Evolutionary conservation across 495 filamentous ascomycete genomes (phyloP), one percentile per base, ranked within the genome.

Genomic region (Penicillium goetzii): DNA sequence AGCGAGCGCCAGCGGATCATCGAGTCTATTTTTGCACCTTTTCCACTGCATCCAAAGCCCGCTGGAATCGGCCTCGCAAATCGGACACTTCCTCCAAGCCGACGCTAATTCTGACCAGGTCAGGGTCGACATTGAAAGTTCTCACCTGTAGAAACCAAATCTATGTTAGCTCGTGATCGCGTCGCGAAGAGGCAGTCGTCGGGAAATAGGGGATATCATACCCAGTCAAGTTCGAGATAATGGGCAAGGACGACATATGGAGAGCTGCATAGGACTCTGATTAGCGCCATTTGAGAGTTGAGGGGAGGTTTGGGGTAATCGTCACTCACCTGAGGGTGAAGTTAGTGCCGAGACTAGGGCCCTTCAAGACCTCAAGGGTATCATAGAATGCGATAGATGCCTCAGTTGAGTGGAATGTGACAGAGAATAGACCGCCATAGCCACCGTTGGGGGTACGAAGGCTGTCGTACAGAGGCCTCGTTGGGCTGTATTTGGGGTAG

Each of bases 261-360:
- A 38, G 88, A 96, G 69, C 86, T 88, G 59, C 41, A 40, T 30
- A 17, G 5, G 17, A 26, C 14, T 10, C 52, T 45, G 1, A 58
- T 75, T 57, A 74, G 69, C 28, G 36, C 34, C 19, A 23, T n/a
- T n/a, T 28, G 43, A 8, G 19, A 5, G 0, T 6, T 32, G 32
- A 47, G 38, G 11, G n/a, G 4, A 7, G 14, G 33, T 23, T 25
- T 47, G 75, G 34, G 30, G 12, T 15, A 19, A 7, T 25, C 32
- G 9, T 10, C 56, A 68, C 72, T 68, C 60, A 85, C 85, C 81
- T 88, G 52, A 99, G 79, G 0, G 95, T 98, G 74, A 99, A 98
- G 69, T 99, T 99, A 0, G 96, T 98, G 0, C 95, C 95, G 25
- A 99, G 82, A 71, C 94, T 97, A 0, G 95, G 95, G 0, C 95